A percentile compares a stretch with the other conserved stretches of the same genome.
Conservation (phyloP, 495 filamentous ascomycete genomes). For the Delitschia confertaspora region DNA sequence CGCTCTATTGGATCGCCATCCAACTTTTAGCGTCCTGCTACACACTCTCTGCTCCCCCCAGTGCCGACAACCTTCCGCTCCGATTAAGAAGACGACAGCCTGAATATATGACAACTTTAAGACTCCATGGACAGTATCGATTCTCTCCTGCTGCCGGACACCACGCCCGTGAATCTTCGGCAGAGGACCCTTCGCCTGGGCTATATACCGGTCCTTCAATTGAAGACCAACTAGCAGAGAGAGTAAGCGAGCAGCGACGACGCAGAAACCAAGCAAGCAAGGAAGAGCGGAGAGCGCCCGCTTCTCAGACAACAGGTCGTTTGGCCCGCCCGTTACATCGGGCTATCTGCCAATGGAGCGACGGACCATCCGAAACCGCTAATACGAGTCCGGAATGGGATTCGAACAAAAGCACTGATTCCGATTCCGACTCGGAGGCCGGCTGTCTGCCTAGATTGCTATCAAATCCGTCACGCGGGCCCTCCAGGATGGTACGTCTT, state of each 20-base stretch:
- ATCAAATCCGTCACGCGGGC: conserved; percentile 1
- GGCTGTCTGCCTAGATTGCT: conserved; percentile 2
- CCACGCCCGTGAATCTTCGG: conserved; percentile 14
- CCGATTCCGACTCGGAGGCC: neutral
- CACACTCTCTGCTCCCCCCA: conserved; percentile 5
- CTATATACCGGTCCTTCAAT: conserved; percentile 18
- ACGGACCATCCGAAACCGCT: neutral
- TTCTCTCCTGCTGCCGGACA: conserved; percentile 19
- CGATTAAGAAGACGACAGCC: conserved; percentile 2
- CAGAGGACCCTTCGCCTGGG: conserved; percentile 13
- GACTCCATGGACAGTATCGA: conserved; percentile 15
- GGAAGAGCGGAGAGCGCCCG: neutral
- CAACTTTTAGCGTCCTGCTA: conserved; percentile 20
- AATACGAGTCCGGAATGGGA: neutral
- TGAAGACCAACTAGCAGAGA: conserved; percentile 17
- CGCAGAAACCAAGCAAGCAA: neutral
- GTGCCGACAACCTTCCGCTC: conserved; percentile 10
- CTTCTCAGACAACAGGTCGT: neutral
- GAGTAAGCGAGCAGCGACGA: neutral
- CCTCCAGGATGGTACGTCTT: neutral
- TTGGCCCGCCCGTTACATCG: neutral
- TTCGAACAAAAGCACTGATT: neutral
- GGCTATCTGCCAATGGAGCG: conserved; percentile 1
- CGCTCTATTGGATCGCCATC: conserved; percentile 12
- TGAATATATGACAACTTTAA: conserved; percentile 3